A percentile compares a stretch with the other conserved stretches of the same genome.
These are phyloP conservation scores for Ephemerocybe angulata DNA, from an alignment of 768 basidiomycete species.

Conservation along the genomic window DNA sequence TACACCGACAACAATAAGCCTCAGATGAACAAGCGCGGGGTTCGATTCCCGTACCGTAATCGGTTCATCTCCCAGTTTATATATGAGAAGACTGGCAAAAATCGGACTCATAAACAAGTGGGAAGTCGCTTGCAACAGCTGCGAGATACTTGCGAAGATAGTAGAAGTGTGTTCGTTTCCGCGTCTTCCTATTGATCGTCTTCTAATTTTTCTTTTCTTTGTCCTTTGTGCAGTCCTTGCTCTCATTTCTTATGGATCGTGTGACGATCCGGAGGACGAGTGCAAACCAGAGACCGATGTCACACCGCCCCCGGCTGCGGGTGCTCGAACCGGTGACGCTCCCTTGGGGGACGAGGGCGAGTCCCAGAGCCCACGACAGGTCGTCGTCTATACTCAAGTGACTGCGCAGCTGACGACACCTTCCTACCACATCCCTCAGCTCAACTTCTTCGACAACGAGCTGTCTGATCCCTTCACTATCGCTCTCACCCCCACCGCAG, in stretches of 20 bases:
- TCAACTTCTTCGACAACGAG: constrained; percentile 14
- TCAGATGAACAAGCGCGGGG: constrained; percentile 57
- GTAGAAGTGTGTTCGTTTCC: constrained; percentile 23
- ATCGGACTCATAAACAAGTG: constrained; percentile 71
- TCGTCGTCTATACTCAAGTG: constrained; percentile 21
- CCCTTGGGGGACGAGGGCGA: not conserved
- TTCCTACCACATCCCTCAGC: not conserved
- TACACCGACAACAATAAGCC: constrained; percentile 47
- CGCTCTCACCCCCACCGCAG: constrained; percentile 20
- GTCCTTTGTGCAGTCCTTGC: not conserved
- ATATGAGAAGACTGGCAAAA: constrained; percentile 57
- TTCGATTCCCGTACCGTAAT: constrained; percentile 73
- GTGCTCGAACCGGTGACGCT: too few relatives aligned
- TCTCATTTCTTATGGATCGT: not conserved
- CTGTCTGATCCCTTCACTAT: constrained; percentile 9
- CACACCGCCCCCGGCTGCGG: too few relatives aligned
- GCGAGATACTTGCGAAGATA: constrained; percentile 60
- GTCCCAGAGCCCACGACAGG: not conserved
- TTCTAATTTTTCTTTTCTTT: not conserved
- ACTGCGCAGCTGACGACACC: constrained; percentile 9
- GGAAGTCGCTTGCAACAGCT: constrained; percentile 77
- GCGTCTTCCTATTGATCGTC: not conserved
- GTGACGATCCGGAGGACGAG: not conserved
- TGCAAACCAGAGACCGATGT: not conserved
- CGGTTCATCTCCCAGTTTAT: constrained; percentile 77